Base-by-base conservation (phyloP, 768 basidiomycete genomes). In the Russula vinacea region DNA sequence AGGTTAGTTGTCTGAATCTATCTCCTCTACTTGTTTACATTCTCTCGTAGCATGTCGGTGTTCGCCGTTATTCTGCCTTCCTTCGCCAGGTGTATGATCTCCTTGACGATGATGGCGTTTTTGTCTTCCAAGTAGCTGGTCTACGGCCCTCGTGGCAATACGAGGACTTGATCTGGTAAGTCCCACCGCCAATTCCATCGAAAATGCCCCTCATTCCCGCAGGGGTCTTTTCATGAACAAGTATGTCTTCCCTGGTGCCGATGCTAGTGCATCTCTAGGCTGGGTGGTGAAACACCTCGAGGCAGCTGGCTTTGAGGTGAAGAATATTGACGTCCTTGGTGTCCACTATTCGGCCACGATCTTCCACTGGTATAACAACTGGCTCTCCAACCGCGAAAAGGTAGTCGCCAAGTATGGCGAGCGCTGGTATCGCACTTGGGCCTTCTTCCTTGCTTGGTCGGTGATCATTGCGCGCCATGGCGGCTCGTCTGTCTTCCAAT, bases 211-310 rank as follows among this genome's bases (percentile, higher is more conserved):
- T 56, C 19, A 58, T 32, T 54, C n/a, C 55, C 44, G 6, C 45
- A 90, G 89, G 91, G 94, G 94, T 68, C 81, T 95, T 26, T 96
- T 95, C 80, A 95, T 95, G 93, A 95, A 92, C 84, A 94, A 94
- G 72, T 98, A 99, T 69, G 78, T 99, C 73, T 99, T 99, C 88
- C 96, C 97, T 51, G 96, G 96, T 73, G 97, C 96, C 3, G 97
- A 99, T 71, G 97, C 97, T 0, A 92, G 89, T 2, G 93, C 93
- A 75, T 92, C 95, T 22, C 87, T 98, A 35, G 92, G 90, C 45
- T 98, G 96, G 96, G 94, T 97, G 61, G 82, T 99, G 65, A 83
- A 78, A 33, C 81, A 92, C 78, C 85, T 94, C 56, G 94, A 98
- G 77, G 79, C 80, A 33, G 94, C 91, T 63, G 95, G 96, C 65